Evolutionary conservation across 805 yeast genomes (phyloP), one percentile per base, ranked within the genome.

Genomic region (Candida insectorum): DNA sequence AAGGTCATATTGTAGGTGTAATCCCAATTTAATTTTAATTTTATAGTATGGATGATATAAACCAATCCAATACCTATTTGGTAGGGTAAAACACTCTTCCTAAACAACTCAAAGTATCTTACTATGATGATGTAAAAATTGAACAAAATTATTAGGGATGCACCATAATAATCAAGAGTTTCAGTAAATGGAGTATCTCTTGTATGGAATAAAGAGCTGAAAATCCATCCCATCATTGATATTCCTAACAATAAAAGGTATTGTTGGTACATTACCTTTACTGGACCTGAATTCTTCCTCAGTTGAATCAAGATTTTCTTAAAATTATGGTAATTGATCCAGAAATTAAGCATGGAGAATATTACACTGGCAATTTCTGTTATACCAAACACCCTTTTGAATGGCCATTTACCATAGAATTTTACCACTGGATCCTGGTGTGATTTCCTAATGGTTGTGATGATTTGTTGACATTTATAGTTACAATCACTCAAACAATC

Each of bases 351-450:
- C 14, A 59, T 16, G 8, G 68, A 60, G 34, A 66, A 63, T 5
- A 64, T 19, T 10, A 52, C 52, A 24, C 66, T 59, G 22, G 54
- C 52, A 17, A 63, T 19, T 36, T 66, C 72, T 16, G 64, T 62
- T 15, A 58, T 45, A 1, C 69, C 71, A 20, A 56, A 47, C 1
- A 65, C 45, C 19, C 71, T 45, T 5, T 31, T 36, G 33, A 66
- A 66, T 4, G 71, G 71, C 72, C 72, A 66, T 40, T 66, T 66
- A 4, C 72, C 72, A 30, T 51, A 49, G 39, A 64, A 66, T 38
- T 66, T 67, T n/a, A 64, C 69, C 43, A 58, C 45, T 4, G 51
- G 51, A 6, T 45, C 40, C 3, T 52, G 54, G 0, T 30, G 16
- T 5, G 21, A 26, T 16, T 35, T 27, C 12, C 69, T 40, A 17